Base-by-base conservation (phyloP, 352 stramenopile species). In the Phytophthora ramorum region DNA sequence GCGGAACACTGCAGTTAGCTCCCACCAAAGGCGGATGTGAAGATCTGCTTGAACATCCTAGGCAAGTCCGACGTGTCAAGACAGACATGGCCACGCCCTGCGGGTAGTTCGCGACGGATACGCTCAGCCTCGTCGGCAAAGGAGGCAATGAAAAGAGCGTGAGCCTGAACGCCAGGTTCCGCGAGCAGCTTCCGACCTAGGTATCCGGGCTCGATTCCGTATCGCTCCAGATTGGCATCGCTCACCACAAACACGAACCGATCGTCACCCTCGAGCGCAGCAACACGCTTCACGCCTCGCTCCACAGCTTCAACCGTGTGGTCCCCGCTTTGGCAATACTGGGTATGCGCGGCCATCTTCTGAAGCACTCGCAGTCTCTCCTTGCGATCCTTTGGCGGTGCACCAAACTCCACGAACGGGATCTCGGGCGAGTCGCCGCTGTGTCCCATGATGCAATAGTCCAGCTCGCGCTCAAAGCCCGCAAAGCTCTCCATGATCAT, bases 401-500 rank as follows among this genome's bases (percentile, higher is more conserved):
- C 62, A 1, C 86, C 89, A 70, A 97, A 97, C 17, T 94, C 79
- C 6, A 99, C 92, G 51, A 99, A 95, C 24, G 87, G 84, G 47
- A 98, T 97, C 28, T 85, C 79, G 6, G 90, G 69, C 34, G 84
- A 90, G 52, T 97, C 87, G 2, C 96, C 96, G 59, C 83, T 97
- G 77, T 99, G 96, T 8, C 95, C 96, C 56, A 97, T 84, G 71
- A 99, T 97, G 24, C 77, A 79, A 62, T 97, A 96, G 55, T 98
- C 85, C 34, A 98, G 96, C 61, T 95, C 83, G 47, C 81, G 74
- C 52, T 98, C 92, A 41, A 95, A 90, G 45, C 90, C 93, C 1
- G 91, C 82, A 61, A 98, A 92, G 53, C 80, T 90, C 75, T 99
- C 96, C 95, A 99, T 99, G 58, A 99, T 91, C 90, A 99, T 97